phyloP scores from a whole-genome alignment of 1,284 basidiomycete genomes.

The Sphaerobolus stellatus region DNA sequence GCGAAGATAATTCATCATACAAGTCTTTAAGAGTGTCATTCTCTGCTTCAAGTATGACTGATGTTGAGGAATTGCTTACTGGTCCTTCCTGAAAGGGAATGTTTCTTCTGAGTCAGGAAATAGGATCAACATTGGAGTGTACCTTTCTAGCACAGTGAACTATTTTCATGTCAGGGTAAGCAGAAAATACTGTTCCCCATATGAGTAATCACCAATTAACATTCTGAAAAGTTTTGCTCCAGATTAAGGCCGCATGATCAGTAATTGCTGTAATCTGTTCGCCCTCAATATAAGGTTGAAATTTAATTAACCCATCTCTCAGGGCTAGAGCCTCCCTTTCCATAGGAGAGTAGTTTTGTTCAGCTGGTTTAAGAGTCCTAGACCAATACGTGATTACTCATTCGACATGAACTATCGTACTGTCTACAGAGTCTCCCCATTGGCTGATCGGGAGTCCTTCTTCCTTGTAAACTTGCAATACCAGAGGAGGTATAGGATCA shows the following conservation, averaged over 20 bases:
- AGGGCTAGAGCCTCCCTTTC: constrained; percentile 25
- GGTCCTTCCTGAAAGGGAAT: neutral
- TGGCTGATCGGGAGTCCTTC: neutral
- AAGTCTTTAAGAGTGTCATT: neutral
- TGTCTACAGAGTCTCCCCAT: constrained; percentile 18
- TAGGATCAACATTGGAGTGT: constrained; percentile 26
- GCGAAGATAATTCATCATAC: neutral
- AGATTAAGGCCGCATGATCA: constrained; percentile 17
- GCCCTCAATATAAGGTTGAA: constrained; percentile 21
- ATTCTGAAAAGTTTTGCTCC: constrained; percentile 23
- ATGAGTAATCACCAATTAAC: constrained; percentile 18
- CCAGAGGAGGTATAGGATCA: neutral
- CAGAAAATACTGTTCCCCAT: constrained; percentile 21
- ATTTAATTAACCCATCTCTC: constrained; percentile 21
- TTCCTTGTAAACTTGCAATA: constrained; percentile 1
- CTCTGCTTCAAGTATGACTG: neutral
- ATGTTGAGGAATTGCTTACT: neutral
- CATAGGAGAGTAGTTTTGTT: constrained; percentile 23
- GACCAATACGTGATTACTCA: constrained; percentile 37
- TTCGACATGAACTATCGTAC: constrained; percentile 24
- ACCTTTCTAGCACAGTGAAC: constrained; percentile 20
- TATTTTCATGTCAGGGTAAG: constrained; percentile 23
- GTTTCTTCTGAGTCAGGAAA: constrained; percentile 17
- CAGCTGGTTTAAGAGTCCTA: constrained; percentile 28
- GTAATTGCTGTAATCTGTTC: constrained; percentile 12